A percentile compares a stretch with the other conserved stretches of the same genome.
These are phyloP conservation scores for Hirsutella rhossiliensis DNA, from an alignment of 2,329 filamentous ascomycete species.

Conservation along the genomic window DNA sequence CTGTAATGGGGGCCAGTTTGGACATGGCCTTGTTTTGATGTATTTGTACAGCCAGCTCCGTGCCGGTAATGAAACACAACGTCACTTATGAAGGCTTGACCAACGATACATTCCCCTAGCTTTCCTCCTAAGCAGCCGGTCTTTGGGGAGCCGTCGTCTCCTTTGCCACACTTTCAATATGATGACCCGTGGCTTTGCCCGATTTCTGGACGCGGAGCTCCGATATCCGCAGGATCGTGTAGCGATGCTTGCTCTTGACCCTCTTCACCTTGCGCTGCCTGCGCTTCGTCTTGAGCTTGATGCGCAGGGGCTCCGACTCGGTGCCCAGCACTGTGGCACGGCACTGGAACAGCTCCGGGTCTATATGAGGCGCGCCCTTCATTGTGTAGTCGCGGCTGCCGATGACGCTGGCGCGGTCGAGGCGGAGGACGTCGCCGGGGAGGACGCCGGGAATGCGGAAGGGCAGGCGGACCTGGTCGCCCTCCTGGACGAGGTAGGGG, in stretches of 20 bases:
- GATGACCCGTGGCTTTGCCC: constrained; percentile 20
- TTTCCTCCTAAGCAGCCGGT: background rate
- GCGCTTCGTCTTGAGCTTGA: constrained; percentile 73
- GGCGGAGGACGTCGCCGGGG: constrained; percentile 74
- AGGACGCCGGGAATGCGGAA: constrained; percentile 66
- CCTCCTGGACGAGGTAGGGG: constrained; percentile 67
- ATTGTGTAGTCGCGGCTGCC: constrained; percentile 87
- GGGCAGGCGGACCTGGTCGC: constrained; percentile 65
- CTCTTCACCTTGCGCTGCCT: constrained; percentile 61
- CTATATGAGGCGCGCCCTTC: constrained; percentile 69
- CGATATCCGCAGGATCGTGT: constrained; percentile 74
- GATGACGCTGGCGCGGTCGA: constrained; percentile 73
- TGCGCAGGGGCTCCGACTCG: constrained; percentile 66
- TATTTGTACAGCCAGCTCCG: background rate
- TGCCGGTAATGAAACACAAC: background rate
- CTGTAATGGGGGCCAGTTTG: background rate
- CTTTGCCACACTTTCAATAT: constrained; percentile 9
- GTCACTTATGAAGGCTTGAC: background rate
- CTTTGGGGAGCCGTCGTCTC: background rate
- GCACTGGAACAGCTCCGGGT: constrained; percentile 75
- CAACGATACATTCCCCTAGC: background rate
- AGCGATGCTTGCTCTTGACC: constrained; percentile 82
- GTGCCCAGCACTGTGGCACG: constrained; percentile 74
- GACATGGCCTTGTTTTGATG: background rate
- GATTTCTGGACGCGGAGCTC: constrained; percentile 55